Conservation (phyloP, 2,329 filamentous ascomycete species). For the Colletotrichum somersetense region DNA sequence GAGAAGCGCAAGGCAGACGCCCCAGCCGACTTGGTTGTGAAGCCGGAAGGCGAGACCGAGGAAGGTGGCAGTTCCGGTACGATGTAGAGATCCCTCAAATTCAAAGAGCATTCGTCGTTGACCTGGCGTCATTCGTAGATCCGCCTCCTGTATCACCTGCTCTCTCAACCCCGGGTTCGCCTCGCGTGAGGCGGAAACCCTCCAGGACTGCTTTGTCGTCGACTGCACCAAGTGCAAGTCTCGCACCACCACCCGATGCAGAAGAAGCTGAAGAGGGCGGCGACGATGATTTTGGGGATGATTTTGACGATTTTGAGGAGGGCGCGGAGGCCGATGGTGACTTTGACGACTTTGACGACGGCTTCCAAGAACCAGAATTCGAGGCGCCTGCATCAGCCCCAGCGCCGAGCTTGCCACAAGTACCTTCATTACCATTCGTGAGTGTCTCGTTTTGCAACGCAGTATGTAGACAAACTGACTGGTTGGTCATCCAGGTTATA, state of each 20-base stretch:
- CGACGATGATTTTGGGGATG: conserved; percentile 64
- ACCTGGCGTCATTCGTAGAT: conserved; percentile 52
- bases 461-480: conserved; percentile 44
- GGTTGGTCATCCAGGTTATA: conserved; percentile 64
- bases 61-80: conserved; percentile 52
- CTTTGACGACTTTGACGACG: conserved; percentile 80
- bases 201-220: conserved; percentile 45
- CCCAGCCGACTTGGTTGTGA: conserved; percentile 64
- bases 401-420: conserved; percentile 50
- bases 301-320: conserved; percentile 74
- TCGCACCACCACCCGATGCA: conserved; percentile 38
- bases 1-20: conserved; percentile 64
- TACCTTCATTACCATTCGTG: conserved; percentile 60
- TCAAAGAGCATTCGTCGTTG: conserved; percentile 43
- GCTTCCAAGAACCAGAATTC: conserved; percentile 70
- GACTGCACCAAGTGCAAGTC: conserved; percentile 17
- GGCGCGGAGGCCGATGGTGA: conserved; percentile 66
- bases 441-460: conserved; percentile 39
- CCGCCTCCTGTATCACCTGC: conserved; percentile 49
- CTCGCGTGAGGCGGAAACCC: conserved; percentile 50
- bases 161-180: conserved; percentile 48
- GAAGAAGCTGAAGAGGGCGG: conserved; percentile 49
- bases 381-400: conserved; percentile 48
- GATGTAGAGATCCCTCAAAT: conserved; percentile 43
- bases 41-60: conserved; percentile 58